Evolutionary conservation across 106 monocot species (phyloP).

Genomic region (Gastrodia elata): DNA sequence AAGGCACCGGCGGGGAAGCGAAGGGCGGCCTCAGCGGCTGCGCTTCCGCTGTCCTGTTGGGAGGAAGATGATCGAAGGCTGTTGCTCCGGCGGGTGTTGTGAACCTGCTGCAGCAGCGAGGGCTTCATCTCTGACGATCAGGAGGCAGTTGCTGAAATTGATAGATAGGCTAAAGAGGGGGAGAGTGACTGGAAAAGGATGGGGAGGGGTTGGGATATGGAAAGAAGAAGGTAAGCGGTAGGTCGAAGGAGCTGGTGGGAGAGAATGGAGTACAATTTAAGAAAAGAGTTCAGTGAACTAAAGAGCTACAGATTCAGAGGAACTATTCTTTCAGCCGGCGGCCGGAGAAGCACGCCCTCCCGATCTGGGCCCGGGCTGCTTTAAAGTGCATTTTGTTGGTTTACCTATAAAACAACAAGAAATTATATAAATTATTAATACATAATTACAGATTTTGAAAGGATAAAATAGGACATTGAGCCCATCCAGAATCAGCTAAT

Average conservation of each 20-base stretch:
- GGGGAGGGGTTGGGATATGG: background rate
- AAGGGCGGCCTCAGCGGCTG: background rate
- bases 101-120: slow-evolving; percentile 9
- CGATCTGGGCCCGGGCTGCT: too few species aligned
- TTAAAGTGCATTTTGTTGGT: too few species aligned
- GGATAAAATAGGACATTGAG: too few species aligned
- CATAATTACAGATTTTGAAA: too few species aligned
- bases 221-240: slow-evolving; percentile 8
- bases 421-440: too few species aligned
- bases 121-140: slow-evolving; percentile 8
- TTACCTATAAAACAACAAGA: too few species aligned
- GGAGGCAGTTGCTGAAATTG: background rate
- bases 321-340: too few species aligned
- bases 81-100: slow-evolving; percentile 12
- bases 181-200: background rate
- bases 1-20: slow-evolving; percentile 26
- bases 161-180: background rate
- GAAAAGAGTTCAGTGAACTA: too few species aligned
- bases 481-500: too few species aligned
- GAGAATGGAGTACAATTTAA: slow-evolving; percentile 7
- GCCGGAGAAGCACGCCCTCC: too few species aligned
- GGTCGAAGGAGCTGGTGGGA: slow-evolving; percentile 8
- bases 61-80: slow-evolving; percentile 17
- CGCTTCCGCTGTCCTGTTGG: background rate
- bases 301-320: too few species aligned